Percentiles rank a stretch among this genome's conserved stretches.
These are phyloP conservation scores for Aphanomyces euteiches DNA, from an alignment of 352 stramenopile species.

Conservation along the genomic window DNA sequence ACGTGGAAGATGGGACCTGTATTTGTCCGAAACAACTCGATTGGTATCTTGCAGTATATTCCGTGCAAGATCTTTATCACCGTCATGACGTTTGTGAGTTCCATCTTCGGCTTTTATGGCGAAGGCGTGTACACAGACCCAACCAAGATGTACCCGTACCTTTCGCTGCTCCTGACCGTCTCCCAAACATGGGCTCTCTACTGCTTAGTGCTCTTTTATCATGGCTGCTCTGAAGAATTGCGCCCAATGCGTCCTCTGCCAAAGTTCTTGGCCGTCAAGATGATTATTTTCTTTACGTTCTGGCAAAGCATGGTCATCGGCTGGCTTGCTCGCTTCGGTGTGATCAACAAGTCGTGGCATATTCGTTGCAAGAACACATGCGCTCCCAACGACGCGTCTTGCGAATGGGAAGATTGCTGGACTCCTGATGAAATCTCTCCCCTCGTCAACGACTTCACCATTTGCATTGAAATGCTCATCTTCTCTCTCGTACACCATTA, in stretches of 20 bases:
- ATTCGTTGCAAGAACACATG: slow-evolving; percentile 15
- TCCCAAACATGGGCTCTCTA: slow-evolving; percentile 55
- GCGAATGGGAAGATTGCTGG: slow-evolving; percentile 26
- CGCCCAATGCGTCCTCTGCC: slow-evolving; percentile 43
- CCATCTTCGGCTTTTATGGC: slow-evolving; percentile 34
- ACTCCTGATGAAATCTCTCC: slow-evolving; percentile 33
- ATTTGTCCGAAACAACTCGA: slow-evolving; percentile 54
- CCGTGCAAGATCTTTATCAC: slow-evolving; percentile 36
- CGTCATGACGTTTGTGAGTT: slow-evolving; percentile 36
- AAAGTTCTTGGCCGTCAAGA: slow-evolving; percentile 63
- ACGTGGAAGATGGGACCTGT: slow-evolving; percentile 47
- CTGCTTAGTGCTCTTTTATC: slow-evolving; percentile 57
- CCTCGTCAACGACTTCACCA: slow-evolving; percentile 53
- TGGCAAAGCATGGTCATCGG: slow-evolving; percentile 53
- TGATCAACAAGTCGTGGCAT: slow-evolving; percentile 31
- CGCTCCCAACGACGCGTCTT: neutral
- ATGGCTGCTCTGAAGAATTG: slow-evolving; percentile 42
- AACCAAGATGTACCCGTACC: slow-evolving; percentile 39
- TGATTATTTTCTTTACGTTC: slow-evolving; percentile 60
- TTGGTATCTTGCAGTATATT: slow-evolving; percentile 52
- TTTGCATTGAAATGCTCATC: slow-evolving; percentile 61
- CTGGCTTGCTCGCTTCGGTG: slow-evolving; percentile 39
- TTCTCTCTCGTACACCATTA: slow-evolving; percentile 51
- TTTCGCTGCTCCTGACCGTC: slow-evolving; percentile 38
- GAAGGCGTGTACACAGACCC: slow-evolving; percentile 37